Evolutionary conservation across 2,329 filamentous ascomycete genomes (phyloP).

Genomic region (Talaromyces sp.): DNA sequence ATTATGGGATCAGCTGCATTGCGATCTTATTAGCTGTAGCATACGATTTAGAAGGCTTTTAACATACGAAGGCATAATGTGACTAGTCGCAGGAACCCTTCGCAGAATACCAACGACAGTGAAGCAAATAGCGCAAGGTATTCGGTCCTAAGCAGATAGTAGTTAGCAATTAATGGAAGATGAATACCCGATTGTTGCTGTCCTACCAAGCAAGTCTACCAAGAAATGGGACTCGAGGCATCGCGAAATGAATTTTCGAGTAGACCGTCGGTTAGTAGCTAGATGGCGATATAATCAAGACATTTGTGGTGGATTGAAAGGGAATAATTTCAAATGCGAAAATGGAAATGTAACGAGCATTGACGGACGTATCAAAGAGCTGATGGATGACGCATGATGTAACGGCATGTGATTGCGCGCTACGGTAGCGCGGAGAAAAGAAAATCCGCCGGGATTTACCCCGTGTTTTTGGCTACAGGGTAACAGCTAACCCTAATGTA

Average conservation of each 20-base stretch:
- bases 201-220: constrained; percentile 55
- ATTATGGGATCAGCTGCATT: constrained; percentile 70
- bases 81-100: constrained; percentile 77
- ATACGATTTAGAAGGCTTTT: not conserved
- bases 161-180: not conserved
- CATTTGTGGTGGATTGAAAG: not conserved
- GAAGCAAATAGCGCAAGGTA: constrained; percentile 84
- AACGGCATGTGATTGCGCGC: constrained; percentile 14
- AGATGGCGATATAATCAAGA: not conserved
- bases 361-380: not conserved
- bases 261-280: not conserved
- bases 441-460: not conserved
- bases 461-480: not conserved
- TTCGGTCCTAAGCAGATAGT: constrained; percentile 58
- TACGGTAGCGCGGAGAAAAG: not conserved
- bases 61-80: constrained; percentile 80
- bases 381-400: not conserved
- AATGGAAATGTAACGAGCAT: not conserved
- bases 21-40: not conserved
- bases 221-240: constrained; percentile 61
- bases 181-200: not conserved
- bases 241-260: constrained; percentile 26
- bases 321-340: not conserved
- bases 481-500: too few relatives aligned
- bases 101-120: constrained; percentile 75